phyloP scores from a whole-genome alignment of 345 rosid species.

The Lepidium didymum region DNA sequence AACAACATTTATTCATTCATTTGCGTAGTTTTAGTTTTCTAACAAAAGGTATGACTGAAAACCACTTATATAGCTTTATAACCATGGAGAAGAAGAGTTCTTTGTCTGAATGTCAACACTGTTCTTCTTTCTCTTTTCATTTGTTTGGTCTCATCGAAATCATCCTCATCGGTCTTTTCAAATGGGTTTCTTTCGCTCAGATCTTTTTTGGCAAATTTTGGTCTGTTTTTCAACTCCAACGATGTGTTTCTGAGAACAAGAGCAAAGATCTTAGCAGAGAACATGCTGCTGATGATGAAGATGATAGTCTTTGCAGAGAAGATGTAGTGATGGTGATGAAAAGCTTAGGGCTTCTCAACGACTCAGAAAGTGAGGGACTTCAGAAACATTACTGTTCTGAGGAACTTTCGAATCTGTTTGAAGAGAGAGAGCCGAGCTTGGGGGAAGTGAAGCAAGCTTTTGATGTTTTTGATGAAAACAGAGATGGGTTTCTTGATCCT shows the following conservation, averaged over 20 bases:
- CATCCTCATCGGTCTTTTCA: slow-evolving; percentile 24
- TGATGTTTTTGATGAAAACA: slow-evolving; percentile 68
- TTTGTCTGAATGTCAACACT: slow-evolving; percentile 1
- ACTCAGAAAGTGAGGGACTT: slow-evolving; percentile 36
- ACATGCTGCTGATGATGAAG: neutral
- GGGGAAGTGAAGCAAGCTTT: slow-evolving; percentile 74
- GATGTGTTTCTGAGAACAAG: slow-evolving; percentile 15
- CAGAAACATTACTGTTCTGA: slow-evolving; percentile 25
- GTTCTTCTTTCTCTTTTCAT: neutral
- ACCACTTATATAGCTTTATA: slow-evolving; percentile 3
- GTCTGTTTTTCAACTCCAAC: slow-evolving; percentile 27
- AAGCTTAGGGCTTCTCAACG: slow-evolving; percentile 41
- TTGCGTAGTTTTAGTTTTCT: neutral
- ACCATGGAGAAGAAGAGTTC: slow-evolving; percentile 32
- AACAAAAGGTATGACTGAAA: slow-evolving; percentile 1
- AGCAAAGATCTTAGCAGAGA: slow-evolving; percentile 12
- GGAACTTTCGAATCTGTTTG: slow-evolving; percentile 52
- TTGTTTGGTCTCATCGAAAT: slow-evolving; percentile 24
- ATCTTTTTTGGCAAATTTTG: slow-evolving; percentile 34
- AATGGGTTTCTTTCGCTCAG: slow-evolving; percentile 17
- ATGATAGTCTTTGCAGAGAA: slow-evolving; percentile 31
- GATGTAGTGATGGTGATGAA: slow-evolving; percentile 68
- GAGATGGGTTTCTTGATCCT: slow-evolving; percentile 73
- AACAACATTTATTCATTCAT: slow-evolving; percentile 3
- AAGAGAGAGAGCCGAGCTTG: slow-evolving; percentile 71